These are phyloP conservation scores for Silene latifolia DNA, from an alignment of 148 eudicot genomes.

Conservation along the genomic window DNA sequence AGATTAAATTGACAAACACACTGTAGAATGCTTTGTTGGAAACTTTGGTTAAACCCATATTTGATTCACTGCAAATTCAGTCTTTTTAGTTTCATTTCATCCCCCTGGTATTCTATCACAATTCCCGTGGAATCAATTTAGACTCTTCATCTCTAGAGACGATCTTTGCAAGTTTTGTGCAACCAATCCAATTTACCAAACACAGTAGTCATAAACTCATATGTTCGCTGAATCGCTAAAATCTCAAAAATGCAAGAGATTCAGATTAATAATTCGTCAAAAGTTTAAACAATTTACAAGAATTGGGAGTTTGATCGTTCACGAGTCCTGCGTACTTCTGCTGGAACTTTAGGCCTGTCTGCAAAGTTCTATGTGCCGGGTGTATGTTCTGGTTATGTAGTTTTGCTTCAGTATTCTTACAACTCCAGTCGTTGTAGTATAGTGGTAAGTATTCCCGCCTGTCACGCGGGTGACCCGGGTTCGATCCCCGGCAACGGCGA, in stretches of 20 bases:
- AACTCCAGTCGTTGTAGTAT: constrained; percentile 73
- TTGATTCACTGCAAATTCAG: background rate
- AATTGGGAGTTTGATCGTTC: too few relatives aligned
- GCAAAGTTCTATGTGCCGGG: too few relatives aligned
- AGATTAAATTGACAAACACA: background rate
- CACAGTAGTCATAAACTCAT: too few relatives aligned
- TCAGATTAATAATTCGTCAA: background rate
- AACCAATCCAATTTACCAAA: background rate
- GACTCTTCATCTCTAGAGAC: background rate
- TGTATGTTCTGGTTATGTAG: too few relatives aligned
- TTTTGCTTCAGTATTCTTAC: background rate
- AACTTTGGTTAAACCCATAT: background rate
- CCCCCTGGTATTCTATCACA: background rate
- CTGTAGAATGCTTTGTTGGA: background rate
- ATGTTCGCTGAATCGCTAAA: too few relatives aligned
- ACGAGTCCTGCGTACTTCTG: too few relatives aligned
- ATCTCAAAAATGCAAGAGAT: background rate
- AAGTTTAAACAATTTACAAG: too few relatives aligned
- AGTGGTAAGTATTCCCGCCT: constrained; percentile 99
- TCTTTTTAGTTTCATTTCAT: background rate
- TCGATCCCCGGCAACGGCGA: constrained; percentile 99
- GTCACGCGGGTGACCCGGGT: constrained; percentile 99
- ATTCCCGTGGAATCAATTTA: too few relatives aligned
- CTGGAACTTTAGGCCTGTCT: too few relatives aligned
- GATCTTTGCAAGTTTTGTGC: background rate